phyloP scores from a whole-genome alignment of 2,329 filamentous ascomycete species.

The Pyrenochaeta sp. region DNA sequence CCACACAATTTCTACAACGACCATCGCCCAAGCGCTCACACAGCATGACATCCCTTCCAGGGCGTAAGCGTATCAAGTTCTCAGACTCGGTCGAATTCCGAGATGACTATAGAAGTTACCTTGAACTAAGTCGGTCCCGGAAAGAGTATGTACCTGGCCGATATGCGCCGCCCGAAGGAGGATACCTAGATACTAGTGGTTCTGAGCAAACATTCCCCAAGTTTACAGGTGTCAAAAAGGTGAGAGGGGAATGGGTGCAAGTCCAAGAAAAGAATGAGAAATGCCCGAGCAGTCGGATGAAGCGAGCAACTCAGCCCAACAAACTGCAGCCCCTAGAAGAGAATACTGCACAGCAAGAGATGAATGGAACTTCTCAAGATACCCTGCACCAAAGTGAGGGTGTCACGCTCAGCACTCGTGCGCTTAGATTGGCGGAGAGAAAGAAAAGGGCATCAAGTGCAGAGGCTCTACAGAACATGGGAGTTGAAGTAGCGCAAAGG shows the following conservation, averaged over 20 bases:
- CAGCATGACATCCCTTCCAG: conserved; percentile 8
- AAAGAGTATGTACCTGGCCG: conserved; percentile 34
- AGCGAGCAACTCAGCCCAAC: conserved; percentile 1
- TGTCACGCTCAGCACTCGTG: conserved; percentile 9
- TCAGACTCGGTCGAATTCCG: conserved; percentile 26
- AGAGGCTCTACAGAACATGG: not conserved
- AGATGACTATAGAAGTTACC: conserved; percentile 23
- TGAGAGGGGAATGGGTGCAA: conserved; percentile 31
- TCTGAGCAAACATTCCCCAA: conserved; percentile 22
- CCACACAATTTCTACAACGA: not conserved
- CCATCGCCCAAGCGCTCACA: conserved; percentile 12
- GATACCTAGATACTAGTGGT: conserved; percentile 42
- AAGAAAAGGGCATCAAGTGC: conserved; percentile 3
- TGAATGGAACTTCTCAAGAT: not conserved
- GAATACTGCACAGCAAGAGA: not conserved
- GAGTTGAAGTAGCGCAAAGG: conserved; percentile 1
- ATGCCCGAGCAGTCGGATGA: conserved; percentile 3
- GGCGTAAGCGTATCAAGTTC: conserved; percentile 30
- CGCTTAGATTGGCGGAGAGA: conserved; percentile 12
- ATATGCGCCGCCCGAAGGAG: conserved; percentile 34
- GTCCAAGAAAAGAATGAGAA: conserved; percentile 25
- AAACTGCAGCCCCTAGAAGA: not conserved
- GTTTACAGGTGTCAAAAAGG: conserved; percentile 36
- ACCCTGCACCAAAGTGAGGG: not conserved
- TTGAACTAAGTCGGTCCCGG: conserved; percentile 22